phyloP scores from a whole-genome alignment of 495 filamentous ascomycete species.

The Cudoniella acicularis region DNA sequence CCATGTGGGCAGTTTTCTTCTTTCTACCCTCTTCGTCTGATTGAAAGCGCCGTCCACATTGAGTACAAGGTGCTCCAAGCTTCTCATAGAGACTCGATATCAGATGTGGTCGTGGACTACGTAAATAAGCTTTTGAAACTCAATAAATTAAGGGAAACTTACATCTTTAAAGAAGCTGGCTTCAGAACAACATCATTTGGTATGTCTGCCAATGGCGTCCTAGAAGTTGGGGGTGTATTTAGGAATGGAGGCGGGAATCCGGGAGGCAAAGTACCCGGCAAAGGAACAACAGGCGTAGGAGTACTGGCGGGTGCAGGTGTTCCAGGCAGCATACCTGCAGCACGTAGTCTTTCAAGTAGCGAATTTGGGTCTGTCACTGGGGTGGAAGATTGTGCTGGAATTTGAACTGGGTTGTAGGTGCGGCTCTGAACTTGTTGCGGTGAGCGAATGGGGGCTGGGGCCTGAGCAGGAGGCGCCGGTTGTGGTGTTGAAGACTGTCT shows the following conservation, averaged over 20 bases:
- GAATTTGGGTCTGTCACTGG: slow-evolving; percentile 31
- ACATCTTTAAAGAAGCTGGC: slow-evolving; percentile 75
- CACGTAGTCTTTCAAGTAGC: slow-evolving; percentile 44
- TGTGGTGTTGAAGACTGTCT: slow-evolving; percentile 42
- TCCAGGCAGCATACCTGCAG: slow-evolving; percentile 42
- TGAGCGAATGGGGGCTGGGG: slow-evolving; percentile 33
- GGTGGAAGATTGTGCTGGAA: slow-evolving; percentile 26
- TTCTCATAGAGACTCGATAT: slow-evolving; percentile 71
- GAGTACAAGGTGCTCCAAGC: slow-evolving; percentile 78
- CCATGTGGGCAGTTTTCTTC: slow-evolving; percentile 88
- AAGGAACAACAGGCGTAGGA: slow-evolving; percentile 7
- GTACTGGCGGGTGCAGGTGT: slow-evolving; percentile 25
- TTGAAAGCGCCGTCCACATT: slow-evolving; percentile 84
- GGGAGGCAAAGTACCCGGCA: background rate
- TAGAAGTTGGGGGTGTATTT: slow-evolving; percentile 16
- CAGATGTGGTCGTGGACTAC: slow-evolving; percentile 70
- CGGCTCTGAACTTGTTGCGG: slow-evolving; percentile 30
- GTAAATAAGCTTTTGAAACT: slow-evolving; percentile 26
- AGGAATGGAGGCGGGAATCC: slow-evolving; percentile 18
- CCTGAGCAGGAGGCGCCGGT: slow-evolving; percentile 35
- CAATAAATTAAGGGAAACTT: slow-evolving; percentile 26
- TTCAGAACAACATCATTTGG: slow-evolving; percentile 64
- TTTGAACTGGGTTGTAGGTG: slow-evolving; percentile 24
- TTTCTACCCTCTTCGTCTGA: slow-evolving; percentile 71
- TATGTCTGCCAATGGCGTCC: slow-evolving; percentile 30